Conservation (phyloP, 1,139 yeast species). For the Zhuliangozyma blackwelliae region DNA sequence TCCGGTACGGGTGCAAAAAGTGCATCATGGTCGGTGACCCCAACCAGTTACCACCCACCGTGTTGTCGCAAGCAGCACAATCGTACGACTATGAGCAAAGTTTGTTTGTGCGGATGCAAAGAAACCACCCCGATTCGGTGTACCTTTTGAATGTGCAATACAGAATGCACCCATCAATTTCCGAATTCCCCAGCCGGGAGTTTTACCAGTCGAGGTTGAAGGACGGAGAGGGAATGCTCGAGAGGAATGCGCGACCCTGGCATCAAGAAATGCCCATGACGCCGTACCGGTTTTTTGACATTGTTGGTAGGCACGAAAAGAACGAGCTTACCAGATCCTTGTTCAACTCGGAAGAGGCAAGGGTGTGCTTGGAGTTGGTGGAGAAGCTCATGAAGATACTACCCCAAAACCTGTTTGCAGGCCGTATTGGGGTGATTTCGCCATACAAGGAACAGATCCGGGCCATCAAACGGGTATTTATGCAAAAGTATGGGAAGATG, state of each 20-base stretch:
- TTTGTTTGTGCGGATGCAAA: constrained; percentile 90
- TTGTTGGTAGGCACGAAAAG: constrained; percentile 59
- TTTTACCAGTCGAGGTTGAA: constrained; percentile 70
- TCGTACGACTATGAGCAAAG: constrained; percentile 81
- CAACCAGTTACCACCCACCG: constrained; percentile 97
- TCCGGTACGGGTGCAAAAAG: constrained; percentile 84
- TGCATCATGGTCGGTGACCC: constrained; percentile 99
- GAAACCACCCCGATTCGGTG: constrained; percentile 54
- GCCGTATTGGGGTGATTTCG: constrained; percentile 84
- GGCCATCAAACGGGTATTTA: constrained; percentile 54
- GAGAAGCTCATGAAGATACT: constrained; percentile 47
- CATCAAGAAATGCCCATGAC: constrained; percentile 51
- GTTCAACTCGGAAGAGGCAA: constrained; percentile 67
- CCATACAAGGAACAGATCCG: constrained; percentile 89
- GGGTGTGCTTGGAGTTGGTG: constrained; percentile 67
- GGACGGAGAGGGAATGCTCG: constrained; percentile 72
- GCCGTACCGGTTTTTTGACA: constrained; percentile 80
- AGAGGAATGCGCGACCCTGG: constrained; percentile 67
- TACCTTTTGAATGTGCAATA: constrained; percentile 89
- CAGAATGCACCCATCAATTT: constrained; percentile 95
- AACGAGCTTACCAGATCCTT: constrained; percentile 64
- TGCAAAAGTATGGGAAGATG: constrained; percentile 53
- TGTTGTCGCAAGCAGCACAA: constrained; percentile 87
- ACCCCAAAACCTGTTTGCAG: constrained; percentile 55
- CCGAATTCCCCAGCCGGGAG: constrained; percentile 78